Percentiles rank a stretch among this genome's conserved stretches.
Conservation (phyloP, 495 filamentous ascomycete genomes). For the Bathelium albidoporum region DNA sequence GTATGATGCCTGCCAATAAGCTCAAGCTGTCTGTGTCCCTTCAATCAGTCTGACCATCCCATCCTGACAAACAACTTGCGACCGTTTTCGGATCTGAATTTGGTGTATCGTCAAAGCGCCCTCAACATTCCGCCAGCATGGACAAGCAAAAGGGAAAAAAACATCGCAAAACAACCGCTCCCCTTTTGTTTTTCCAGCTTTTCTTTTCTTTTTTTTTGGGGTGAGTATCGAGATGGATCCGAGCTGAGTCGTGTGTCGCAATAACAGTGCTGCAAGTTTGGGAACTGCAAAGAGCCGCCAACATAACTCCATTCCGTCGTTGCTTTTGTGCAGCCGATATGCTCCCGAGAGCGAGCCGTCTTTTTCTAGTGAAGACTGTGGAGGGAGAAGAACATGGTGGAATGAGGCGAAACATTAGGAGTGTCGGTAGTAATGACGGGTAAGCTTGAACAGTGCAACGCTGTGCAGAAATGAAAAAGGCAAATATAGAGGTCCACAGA, state of each 20-base stretch:
- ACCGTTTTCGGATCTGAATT: background rate
- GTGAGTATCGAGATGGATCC: too few species aligned
- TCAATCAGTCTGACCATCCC: background rate
- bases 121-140: conserved; percentile 2
- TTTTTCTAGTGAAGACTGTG: background rate
- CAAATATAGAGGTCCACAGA: too few species aligned
- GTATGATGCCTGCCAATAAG: background rate
- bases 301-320: background rate
- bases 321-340: background rate
- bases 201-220: background rate
- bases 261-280: background rate
- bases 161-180: background rate
- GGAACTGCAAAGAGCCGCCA: background rate
- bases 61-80: background rate
- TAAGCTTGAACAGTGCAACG: background rate
- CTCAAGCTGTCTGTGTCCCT: background rate
- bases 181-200: background rate
- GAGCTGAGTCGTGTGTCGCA: too few species aligned
- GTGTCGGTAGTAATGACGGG: background rate
- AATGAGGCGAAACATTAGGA: background rate
- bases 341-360: background rate
- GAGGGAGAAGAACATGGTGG: background rate
- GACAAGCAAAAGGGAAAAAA: background rate
- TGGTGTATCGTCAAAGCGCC: background rate
- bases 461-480: too few species aligned